phyloP scores from a whole-genome alignment of 192 early-diverging fungal species.

The Coemansia sp. region DNA sequence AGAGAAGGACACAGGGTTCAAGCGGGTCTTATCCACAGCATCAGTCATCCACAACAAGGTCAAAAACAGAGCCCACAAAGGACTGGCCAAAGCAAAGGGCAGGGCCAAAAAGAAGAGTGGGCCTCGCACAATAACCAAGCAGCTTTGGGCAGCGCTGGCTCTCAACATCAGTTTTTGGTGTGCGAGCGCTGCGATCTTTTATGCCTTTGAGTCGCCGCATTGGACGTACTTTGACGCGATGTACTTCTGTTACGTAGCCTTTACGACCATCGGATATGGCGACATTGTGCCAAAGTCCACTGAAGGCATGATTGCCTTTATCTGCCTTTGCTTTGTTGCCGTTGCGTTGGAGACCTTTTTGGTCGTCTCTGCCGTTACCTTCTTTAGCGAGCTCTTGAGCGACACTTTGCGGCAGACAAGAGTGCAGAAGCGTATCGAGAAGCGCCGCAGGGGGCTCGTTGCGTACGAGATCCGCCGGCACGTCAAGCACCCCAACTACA shows the following conservation, averaged over 20 bases:
- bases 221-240: slow-evolving; percentile 54
- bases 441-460: slow-evolving; percentile 37
- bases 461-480: slow-evolving; percentile 55
- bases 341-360: slow-evolving; percentile 53
- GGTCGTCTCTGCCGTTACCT: slow-evolving; percentile 45
- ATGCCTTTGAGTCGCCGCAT: slow-evolving; percentile 21
- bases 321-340: slow-evolving; percentile 51
- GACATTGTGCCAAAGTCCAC: slow-evolving; percentile 40
- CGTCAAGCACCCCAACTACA: slow-evolving; percentile 55
- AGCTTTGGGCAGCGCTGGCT: slow-evolving; percentile 38
- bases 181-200: slow-evolving; percentile 41
- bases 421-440: slow-evolving; percentile 43
- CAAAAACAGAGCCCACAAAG: slow-evolving; percentile 8
- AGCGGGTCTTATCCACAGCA: slow-evolving; percentile 16
- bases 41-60: slow-evolving; percentile 19
- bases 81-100: neutral
- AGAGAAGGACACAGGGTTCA: slow-evolving; percentile 6
- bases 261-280: slow-evolving; percentile 57
- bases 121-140: slow-evolving; percentile 24
- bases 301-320: slow-evolving; percentile 46
- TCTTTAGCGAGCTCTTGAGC: slow-evolving; percentile 38
- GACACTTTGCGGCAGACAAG: slow-evolving; percentile 30
- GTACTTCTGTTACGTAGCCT: slow-evolving; percentile 56
- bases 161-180: slow-evolving; percentile 49
- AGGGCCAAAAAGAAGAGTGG: slow-evolving; percentile 1